Percentiles rank a stretch among this genome's conserved stretches.
Conservation (phyloP, 169 alveolate genomes). For the Prorocentrum cordatum region DNA sequence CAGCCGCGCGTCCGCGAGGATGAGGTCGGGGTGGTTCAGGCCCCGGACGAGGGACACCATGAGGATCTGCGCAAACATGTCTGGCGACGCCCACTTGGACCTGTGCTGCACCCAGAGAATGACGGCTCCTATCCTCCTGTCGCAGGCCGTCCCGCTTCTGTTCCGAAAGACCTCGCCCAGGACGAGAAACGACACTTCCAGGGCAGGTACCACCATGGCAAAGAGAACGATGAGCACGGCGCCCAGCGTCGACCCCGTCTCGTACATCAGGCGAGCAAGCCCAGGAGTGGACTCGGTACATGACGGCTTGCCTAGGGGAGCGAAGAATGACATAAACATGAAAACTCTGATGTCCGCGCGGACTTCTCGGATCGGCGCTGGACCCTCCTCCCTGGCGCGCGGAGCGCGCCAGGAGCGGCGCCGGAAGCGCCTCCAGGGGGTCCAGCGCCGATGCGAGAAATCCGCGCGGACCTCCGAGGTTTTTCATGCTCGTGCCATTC, state of each 20-base stretch:
- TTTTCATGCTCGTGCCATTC: no score
- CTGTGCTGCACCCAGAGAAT: constrained; percentile 47
- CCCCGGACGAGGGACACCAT: constrained; percentile 9
- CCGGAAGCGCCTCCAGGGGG: no score
- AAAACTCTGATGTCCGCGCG: no score
- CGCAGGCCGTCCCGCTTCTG: no score
- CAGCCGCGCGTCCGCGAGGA: constrained; percentile 36
- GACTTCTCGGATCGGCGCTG: no score
- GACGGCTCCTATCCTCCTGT: no score
- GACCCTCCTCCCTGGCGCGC: no score
- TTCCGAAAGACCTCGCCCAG: constrained; percentile 17
- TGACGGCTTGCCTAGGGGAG: constrained; percentile 26
- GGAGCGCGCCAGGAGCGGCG: no score
- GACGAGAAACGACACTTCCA: constrained; percentile 17
- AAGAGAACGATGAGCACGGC: constrained; percentile 10
- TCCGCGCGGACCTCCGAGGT: no score
- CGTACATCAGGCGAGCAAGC: constrained; percentile 15
- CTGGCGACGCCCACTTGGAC: constrained; percentile 52
- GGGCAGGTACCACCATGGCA: constrained; percentile 27
- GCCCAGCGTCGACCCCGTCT: constrained; percentile 18
- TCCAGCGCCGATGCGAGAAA: no score
- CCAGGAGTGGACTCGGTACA: constrained; percentile 21
- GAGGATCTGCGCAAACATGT: constrained; percentile 35
- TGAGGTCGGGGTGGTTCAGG: background rate
- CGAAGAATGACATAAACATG: no score